Evolutionary conservation across 768 basidiomycete genomes (phyloP).

Genomic region (Termitomyces titanicus): DNA sequence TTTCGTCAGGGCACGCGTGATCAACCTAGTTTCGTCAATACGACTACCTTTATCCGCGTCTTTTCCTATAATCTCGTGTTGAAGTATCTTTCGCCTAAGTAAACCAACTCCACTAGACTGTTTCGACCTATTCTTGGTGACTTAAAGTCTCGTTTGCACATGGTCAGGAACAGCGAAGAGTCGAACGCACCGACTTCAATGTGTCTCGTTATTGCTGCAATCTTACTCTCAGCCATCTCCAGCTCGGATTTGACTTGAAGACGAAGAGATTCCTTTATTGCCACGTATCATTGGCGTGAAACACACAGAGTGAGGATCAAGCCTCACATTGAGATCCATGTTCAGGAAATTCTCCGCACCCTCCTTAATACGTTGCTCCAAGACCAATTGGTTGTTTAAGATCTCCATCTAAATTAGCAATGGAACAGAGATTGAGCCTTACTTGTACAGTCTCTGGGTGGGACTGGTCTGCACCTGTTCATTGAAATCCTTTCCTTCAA

Average conservation of each 20-base stretch:
- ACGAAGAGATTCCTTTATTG: constrained; percentile 56
- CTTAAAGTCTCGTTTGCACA: constrained; percentile 19
- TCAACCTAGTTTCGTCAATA: neutral
- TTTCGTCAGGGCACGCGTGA: neutral
- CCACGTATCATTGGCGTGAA: neutral
- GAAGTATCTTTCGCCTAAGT: constrained; percentile 17
- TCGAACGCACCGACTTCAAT: constrained; percentile 48
- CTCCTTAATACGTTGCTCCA: constrained; percentile 83
- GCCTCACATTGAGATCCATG: constrained; percentile 52
- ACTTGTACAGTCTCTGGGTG: neutral
- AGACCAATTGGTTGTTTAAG: constrained; percentile 63
- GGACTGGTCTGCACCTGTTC: constrained; percentile 37
- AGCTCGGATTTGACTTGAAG: constrained; percentile 75
- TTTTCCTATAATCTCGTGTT: constrained; percentile 14
- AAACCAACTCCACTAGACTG: constrained; percentile 14
- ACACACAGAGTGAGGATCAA: neutral
- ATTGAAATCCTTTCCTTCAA: constrained; percentile 41
- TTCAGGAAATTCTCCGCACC: constrained; percentile 89
- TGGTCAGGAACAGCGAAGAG: neutral
- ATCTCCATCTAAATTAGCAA: constrained; percentile 49
- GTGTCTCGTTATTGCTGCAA: constrained; percentile 56
- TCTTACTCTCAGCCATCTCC: constrained; percentile 70
- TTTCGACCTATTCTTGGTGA: constrained; percentile 24
- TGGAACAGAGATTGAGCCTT: neutral
- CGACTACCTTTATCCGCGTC: constrained; percentile 36